Conservation (phyloP, 352 stramenopile genomes). For the Globisporangium emineosum region DNA sequence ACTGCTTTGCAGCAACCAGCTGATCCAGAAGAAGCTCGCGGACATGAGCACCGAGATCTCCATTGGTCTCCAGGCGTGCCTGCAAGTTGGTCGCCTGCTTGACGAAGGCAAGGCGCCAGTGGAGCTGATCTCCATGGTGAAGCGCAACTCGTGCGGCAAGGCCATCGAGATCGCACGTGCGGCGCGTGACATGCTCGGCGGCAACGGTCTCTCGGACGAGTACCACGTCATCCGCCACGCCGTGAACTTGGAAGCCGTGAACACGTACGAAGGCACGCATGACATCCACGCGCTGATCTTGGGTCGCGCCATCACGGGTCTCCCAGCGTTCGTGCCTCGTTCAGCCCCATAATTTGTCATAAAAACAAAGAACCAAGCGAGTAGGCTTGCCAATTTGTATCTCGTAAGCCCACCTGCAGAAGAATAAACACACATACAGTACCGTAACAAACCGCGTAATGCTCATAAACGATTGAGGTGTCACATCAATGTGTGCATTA, state of each 20-base stretch:
- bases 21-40: conserved; percentile 98
- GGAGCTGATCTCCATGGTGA: conserved; percentile 95
- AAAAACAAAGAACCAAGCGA: background rate
- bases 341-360: conserved; percentile 45
- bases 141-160: conserved; percentile 95
- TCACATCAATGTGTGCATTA: no score
- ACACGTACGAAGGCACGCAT: conserved; percentile 99
- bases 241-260: conserved; percentile 98
- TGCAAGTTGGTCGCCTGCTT: conserved; percentile 91
- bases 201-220: conserved; percentile 98
- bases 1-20: conserved; percentile 88
- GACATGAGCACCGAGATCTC: conserved; percentile 97
- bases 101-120: conserved; percentile 76
- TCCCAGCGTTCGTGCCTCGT: conserved; percentile 92
- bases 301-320: conserved; percentile 94
- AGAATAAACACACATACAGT: background rate
- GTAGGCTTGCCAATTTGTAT: background rate
- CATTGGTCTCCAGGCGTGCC: conserved; percentile 89
- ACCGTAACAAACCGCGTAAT: background rate
- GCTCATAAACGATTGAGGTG: no score
- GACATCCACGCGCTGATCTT: conserved; percentile 99
- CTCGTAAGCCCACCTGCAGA: background rate
- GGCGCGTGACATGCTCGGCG: conserved; percentile 96
- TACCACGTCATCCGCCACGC: conserved; percentile 98
- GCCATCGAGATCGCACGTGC: conserved; percentile 91